Conservation (phyloP, 345 rosid genomes). For the Cardiospermum halicacabum region DNA sequence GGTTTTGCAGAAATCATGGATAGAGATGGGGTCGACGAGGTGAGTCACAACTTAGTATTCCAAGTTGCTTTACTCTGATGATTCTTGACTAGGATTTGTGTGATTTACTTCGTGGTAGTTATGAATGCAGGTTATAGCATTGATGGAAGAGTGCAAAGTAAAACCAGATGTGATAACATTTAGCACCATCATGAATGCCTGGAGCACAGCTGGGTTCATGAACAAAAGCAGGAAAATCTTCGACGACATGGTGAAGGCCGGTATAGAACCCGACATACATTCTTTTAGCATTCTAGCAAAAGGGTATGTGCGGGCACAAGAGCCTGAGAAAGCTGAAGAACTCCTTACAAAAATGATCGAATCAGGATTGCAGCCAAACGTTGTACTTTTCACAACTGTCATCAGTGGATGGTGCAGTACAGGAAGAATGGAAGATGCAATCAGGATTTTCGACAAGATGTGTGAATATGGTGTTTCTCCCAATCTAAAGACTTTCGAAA, state of each 20-base stretch:
- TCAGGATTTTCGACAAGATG: constrained; percentile 45
- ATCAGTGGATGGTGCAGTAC: constrained; percentile 62
- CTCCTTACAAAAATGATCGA: constrained; percentile 39
- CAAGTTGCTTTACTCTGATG: neutral
- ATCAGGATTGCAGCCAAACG: constrained; percentile 34
- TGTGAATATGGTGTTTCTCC: constrained; percentile 49
- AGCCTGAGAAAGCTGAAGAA: constrained; percentile 52
- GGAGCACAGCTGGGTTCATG: constrained; percentile 74
- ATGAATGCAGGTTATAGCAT: constrained; percentile 44
- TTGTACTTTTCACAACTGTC: constrained; percentile 54
- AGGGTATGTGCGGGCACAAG: constrained; percentile 56
- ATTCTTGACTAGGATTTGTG: neutral
- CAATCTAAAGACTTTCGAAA: constrained; percentile 54
- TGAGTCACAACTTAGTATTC: constrained; percentile 15
- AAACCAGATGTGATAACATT: constrained; percentile 61
- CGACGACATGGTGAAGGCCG: constrained; percentile 55
- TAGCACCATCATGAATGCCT: constrained; percentile 66
- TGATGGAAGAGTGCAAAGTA: constrained; percentile 51
- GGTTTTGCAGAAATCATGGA: constrained; percentile 58
- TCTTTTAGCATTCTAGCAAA: constrained; percentile 59
- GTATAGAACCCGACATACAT: constrained; percentile 51
- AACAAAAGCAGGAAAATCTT: constrained; percentile 53
- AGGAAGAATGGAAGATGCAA: constrained; percentile 47
- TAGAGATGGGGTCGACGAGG: constrained; percentile 61
- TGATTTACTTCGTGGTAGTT: neutral